Evolutionary conservation across 2,329 filamentous ascomycete genomes (phyloP), one percentile per base, ranked within the genome.

Genomic region (Ophiosphaerella narmari): DNA sequence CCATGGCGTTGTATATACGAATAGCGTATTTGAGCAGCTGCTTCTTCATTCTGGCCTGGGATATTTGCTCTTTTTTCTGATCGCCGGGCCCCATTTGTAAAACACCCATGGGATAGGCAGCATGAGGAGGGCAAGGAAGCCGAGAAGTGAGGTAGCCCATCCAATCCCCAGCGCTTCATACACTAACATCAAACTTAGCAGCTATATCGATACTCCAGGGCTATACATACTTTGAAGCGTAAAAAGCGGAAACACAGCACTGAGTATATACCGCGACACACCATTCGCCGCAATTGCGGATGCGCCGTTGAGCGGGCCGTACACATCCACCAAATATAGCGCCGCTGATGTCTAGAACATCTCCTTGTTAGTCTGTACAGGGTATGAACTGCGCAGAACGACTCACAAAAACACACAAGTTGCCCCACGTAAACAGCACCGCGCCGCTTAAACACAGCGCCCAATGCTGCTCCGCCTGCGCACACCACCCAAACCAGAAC

Each of bases 401-500:
- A 68, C 69, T 77, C 75, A 85, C 77, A 57, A 86, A 86, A 2
- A 87, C 73, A 51, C 78, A 82, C 1, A 86, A 67, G 57, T 85
- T 86, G 1, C 83, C 84, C 77, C 80, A 84, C 0, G 81, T 81
- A 59, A 86, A 86, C 0, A 80, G 74, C 2, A 84, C 71, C 7
- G 83, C 80, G 4, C 81, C 79, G 0, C 80, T 66, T 0, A 79
- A 75, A 0, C 81, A 77, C 18, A 77, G 77, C 0, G 76, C 78
- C 80, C 82, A 85, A 3, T 77, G 75, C 1, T 80, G 63, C 6
- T 72, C 73, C 1, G 56, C 49, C 4, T 74, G 67, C 0, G 80
- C 78, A 1, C 80, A 78, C 84, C 84, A 86, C 0, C 77, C 82
- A 55, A 84, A 84, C 82, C 83, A 84, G 60, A 86, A 85, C 8